These are phyloP conservation scores for Plectosphaerella plurivora DNA, from an alignment of 2,329 filamentous ascomycete genomes.

Conservation along the genomic window DNA sequence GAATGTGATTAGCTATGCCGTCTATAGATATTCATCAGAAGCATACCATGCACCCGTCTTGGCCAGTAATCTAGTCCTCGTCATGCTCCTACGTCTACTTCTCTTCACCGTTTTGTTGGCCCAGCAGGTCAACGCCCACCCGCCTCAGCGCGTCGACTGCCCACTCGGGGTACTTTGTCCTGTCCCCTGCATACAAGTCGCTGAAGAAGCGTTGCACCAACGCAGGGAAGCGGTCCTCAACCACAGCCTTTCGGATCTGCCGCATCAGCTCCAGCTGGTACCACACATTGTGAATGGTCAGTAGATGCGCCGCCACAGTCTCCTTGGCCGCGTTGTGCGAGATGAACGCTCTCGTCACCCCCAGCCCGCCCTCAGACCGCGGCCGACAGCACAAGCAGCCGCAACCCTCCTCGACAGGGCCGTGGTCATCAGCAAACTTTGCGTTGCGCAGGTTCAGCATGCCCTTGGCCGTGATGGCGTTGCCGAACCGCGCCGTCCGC, in stretches of 20 bases:
- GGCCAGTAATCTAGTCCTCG: neutral
- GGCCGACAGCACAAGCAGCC: slow-evolving; percentile 73
- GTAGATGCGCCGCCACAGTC: slow-evolving; percentile 77
- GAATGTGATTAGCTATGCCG: slow-evolving; percentile 8
- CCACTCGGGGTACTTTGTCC: slow-evolving; percentile 74
- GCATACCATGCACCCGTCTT: neutral
- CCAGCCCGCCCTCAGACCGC: slow-evolving; percentile 64
- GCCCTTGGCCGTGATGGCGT: slow-evolving; percentile 78
- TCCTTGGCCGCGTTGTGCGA: slow-evolving; percentile 92
- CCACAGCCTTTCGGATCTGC: slow-evolving; percentile 67
- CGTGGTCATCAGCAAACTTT: slow-evolving; percentile 73
- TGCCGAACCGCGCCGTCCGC: slow-evolving; percentile 90
- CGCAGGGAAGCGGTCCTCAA: slow-evolving; percentile 74
- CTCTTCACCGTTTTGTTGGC: slow-evolving; percentile 13
- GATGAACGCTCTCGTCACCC: slow-evolving; percentile 82
- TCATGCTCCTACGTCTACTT: neutral
- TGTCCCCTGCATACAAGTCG: slow-evolving; percentile 54
- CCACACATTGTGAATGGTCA: slow-evolving; percentile 95
- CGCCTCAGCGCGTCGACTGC: slow-evolving; percentile 71
- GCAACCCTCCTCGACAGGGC: slow-evolving; percentile 78
- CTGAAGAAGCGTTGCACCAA: slow-evolving; percentile 78
- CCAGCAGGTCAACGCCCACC: slow-evolving; percentile 74
- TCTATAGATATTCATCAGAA: neutral
- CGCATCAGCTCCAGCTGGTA: slow-evolving; percentile 86
- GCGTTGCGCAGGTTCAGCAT: slow-evolving; percentile 81